These are phyloP conservation scores for Isatis tinctoria DNA, from an alignment of 345 rosid species.

Conservation along the genomic window DNA sequence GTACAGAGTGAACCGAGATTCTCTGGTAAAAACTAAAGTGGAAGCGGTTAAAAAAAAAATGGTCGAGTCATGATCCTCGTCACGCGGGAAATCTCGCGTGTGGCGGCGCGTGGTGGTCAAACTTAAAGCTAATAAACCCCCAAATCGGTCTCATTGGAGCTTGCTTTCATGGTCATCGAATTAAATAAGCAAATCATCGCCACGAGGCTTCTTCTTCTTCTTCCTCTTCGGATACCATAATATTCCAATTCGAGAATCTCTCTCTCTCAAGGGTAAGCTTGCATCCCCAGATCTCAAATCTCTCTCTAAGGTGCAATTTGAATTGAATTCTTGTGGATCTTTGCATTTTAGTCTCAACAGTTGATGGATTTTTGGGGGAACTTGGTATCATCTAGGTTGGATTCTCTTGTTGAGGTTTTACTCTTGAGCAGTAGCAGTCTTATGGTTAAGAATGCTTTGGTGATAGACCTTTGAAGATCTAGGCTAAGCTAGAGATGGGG, in stretches of 20 bases:
- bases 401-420: background rate
- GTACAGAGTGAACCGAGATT: background rate
- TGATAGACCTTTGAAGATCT: background rate
- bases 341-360: background rate
- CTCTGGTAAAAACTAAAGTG: background rate
- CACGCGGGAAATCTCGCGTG: slow-evolving; percentile 27
- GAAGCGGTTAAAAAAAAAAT: slow-evolving; percentile 12
- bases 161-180: slow-evolving; percentile 1
- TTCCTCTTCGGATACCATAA: background rate
- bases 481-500: background rate
- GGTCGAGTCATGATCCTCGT: background rate
- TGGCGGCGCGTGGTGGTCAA: slow-evolving; percentile 21
- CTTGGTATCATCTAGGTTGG: background rate
- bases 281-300: slow-evolving; percentile 18
- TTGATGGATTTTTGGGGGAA: background rate
- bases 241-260: slow-evolving; percentile 15
- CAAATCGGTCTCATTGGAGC: background rate
- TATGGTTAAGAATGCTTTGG: background rate
- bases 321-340: background rate
- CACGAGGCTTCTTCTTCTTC: background rate
- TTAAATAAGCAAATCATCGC: slow-evolving; percentile 1
- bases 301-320: background rate
- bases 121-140: background rate
- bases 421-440: background rate
- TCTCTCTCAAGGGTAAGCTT: slow-evolving; percentile 13